phyloP scores from a whole-genome alignment of 2,329 filamentous ascomycete species.

The Fusarium tanahbumbuense region DNA sequence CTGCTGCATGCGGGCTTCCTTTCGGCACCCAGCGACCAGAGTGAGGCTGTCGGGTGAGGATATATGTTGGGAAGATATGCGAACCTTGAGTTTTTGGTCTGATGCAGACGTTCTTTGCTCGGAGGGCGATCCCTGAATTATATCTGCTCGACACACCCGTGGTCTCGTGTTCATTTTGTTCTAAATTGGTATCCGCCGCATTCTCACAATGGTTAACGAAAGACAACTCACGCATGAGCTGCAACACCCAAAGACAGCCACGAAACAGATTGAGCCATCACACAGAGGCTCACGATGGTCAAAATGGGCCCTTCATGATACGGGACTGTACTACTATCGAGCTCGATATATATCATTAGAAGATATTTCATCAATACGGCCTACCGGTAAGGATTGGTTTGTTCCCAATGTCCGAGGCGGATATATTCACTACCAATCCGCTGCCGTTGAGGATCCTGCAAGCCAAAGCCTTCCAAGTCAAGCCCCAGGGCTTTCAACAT shows the following conservation, averaged over 20 bases:
- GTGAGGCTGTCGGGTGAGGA: slow-evolving; percentile 40
- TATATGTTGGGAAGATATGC: slow-evolving; percentile 7
- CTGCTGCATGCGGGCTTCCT: slow-evolving; percentile 29
- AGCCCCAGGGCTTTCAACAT: slow-evolving; percentile 18
- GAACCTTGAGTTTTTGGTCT: slow-evolving; percentile 18
- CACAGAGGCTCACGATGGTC: slow-evolving; percentile 27
- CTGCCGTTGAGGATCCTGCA: slow-evolving; percentile 15
- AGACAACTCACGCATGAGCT: slow-evolving; percentile 5
- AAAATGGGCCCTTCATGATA: slow-evolving; percentile 31
- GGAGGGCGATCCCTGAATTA: slow-evolving; percentile 18
- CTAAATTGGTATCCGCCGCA: background rate
- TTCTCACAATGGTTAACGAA: slow-evolving; percentile 10
- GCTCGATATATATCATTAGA: slow-evolving; percentile 39
- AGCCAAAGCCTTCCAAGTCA: background rate
- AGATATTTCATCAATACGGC: slow-evolving; percentile 19
- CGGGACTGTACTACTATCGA: slow-evolving; percentile 38
- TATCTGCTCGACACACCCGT: slow-evolving; percentile 22
- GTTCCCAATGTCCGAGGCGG: slow-evolving; percentile 30
- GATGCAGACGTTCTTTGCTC: slow-evolving; percentile 3
- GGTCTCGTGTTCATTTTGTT: background rate
- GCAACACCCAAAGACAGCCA: slow-evolving; percentile 12
- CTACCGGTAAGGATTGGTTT: slow-evolving; percentile 38
- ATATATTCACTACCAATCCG: slow-evolving; percentile 43
- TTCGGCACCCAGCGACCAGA: slow-evolving; percentile 24
- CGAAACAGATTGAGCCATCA: slow-evolving; percentile 1